These are phyloP conservation scores for Bremia lactucae DNA, from an alignment of 352 stramenopile species.

Conservation along the genomic window DNA sequence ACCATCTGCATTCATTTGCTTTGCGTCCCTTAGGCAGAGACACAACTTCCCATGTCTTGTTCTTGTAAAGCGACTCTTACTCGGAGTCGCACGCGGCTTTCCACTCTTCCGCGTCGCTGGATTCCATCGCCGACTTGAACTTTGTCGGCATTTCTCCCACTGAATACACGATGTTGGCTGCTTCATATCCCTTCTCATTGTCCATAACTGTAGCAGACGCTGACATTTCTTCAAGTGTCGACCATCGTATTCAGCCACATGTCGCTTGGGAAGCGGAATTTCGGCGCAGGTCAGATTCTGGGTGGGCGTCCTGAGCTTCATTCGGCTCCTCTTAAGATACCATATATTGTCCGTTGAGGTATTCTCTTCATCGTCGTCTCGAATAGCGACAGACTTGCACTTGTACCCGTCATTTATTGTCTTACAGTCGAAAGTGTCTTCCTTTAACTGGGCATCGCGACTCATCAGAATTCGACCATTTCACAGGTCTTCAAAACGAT, in stretches of 20 bases:
- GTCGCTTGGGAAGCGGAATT: background rate
- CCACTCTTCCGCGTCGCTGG: background rate
- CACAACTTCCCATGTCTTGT: background rate
- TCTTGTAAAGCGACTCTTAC: background rate
- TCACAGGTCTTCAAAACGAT: background rate
- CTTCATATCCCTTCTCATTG: background rate
- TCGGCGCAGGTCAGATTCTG: background rate
- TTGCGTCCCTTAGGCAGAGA: background rate
- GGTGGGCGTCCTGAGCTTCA: background rate
- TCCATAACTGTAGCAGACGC: background rate
- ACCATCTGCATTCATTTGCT: background rate
- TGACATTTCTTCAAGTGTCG: background rate
- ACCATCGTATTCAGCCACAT: background rate
- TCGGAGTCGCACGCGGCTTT: background rate
- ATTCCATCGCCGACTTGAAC: background rate
- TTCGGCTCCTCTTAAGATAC: background rate
- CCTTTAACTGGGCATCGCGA: background rate
- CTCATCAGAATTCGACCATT: background rate
- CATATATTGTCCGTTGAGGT: background rate
- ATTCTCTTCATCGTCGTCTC: background rate
- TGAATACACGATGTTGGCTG: background rate
- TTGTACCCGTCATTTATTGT: background rate
- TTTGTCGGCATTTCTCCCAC: background rate
- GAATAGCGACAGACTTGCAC: background rate
- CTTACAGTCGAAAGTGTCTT: background rate